phyloP scores from a whole-genome alignment of 306 rosid species.

The Vigna nakashimae region DNA sequence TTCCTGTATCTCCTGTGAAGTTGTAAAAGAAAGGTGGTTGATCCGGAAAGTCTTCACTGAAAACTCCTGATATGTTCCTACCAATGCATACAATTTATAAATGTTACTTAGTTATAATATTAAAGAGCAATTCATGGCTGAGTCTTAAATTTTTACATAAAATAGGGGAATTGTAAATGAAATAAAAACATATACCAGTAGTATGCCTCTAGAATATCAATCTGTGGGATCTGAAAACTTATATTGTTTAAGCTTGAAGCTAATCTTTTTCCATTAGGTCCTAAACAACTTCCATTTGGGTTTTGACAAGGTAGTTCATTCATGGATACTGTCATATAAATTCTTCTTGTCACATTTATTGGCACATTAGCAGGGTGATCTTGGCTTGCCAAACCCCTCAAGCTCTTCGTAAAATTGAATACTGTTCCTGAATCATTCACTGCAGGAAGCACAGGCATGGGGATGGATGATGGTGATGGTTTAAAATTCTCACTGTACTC shows the following conservation, averaged over 20 bases:
- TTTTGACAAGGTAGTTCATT: neutral
- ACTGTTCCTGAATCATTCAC: neutral
- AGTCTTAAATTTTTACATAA: neutral
- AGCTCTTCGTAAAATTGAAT: neutral
- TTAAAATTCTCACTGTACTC: neutral
- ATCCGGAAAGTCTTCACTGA: constrained; percentile 16
- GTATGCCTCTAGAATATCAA: constrained; percentile 1
- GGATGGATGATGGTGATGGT: neutral
- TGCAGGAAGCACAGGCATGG: constrained; percentile 3
- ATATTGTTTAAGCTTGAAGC: constrained; percentile 2
- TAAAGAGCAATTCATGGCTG: neutral
- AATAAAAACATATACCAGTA: neutral
- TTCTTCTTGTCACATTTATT: constrained; percentile 3
- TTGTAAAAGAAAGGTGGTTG: constrained; percentile 5
- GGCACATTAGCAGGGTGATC: constrained; percentile 5
- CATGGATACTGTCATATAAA: constrained; percentile 7
- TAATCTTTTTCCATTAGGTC: constrained; percentile 1
- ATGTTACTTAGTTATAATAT: neutral
- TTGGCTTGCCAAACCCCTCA: constrained; percentile 12
- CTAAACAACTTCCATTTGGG: neutral
- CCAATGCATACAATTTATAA: neutral
- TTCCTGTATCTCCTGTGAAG: constrained; percentile 13
- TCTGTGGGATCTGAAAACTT: constrained; percentile 14
- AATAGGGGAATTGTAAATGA: neutral
- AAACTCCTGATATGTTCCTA: constrained; percentile 24